phyloP scores from a whole-genome alignment of 2,329 filamentous ascomycete genomes.

The Fusarium abutilonis region DNA sequence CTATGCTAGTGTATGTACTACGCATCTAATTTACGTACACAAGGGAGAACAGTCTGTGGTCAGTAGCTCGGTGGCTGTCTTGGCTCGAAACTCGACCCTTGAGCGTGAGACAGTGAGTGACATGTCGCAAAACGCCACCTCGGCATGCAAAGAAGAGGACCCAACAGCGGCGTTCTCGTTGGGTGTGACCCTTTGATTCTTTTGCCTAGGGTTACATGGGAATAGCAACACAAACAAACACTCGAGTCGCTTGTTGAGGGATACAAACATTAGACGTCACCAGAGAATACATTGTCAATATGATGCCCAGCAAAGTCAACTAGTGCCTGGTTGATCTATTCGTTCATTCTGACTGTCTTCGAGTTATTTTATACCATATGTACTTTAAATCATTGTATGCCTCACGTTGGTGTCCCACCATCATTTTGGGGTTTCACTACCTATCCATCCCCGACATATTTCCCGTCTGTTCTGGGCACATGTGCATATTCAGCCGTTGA shows the following conservation, averaged over 20 bases:
- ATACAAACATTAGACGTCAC: background rate
- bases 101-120: slow-evolving; percentile 6
- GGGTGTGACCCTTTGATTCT: background rate
- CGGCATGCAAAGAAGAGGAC: background rate
- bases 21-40: background rate
- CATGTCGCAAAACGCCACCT: slow-evolving; percentile 20
- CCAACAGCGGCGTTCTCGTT: background rate
- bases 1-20: background rate
- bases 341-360: background rate
- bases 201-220: background rate
- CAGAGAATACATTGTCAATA: background rate
- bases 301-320: background rate
- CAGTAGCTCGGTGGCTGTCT: slow-evolving; percentile 6
- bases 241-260: background rate
- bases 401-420: slow-evolving; percentile 7
- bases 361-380: slow-evolving; percentile 5
- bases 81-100: slow-evolving; percentile 13
- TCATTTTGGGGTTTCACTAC: slow-evolving; percentile 21
- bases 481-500: slow-evolving; percentile 11
- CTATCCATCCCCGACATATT: background rate
- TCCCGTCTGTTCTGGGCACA: background rate
- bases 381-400: slow-evolving; percentile 1
- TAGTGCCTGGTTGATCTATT: background rate
- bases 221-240: background rate
- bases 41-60: background rate